A percentile compares a stretch with the other conserved stretches of the same genome.
Conservation (phyloP, 192 early-diverging fungal species). For the Podila epicladia region DNA sequence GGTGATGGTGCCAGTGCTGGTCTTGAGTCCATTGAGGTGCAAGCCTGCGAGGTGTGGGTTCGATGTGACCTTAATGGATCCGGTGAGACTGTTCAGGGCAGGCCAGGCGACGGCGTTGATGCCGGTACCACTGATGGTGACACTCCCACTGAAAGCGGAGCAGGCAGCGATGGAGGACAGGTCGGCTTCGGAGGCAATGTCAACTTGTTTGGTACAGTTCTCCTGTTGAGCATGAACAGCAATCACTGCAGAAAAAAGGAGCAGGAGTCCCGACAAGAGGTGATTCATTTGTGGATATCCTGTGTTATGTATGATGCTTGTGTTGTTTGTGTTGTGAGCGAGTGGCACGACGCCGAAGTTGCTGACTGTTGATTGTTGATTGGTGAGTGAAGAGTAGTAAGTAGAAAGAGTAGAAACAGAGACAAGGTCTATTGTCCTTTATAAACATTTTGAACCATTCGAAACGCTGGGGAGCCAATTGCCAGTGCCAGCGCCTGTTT, state of each 20-base stretch:
- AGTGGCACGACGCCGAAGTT: background rate
- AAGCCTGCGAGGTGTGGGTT: constrained; percentile 25
- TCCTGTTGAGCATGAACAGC: background rate
- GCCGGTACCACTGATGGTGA: constrained; percentile 8
- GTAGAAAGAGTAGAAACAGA: background rate
- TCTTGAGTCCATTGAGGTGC: constrained; percentile 21
- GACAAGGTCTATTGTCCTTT: background rate
- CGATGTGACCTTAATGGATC: constrained; percentile 26
- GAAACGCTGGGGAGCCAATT: background rate
- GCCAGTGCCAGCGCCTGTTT: background rate
- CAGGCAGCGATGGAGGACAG: constrained; percentile 13
- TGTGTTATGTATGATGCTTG: no score
- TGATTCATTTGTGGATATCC: background rate
- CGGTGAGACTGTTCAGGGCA: constrained; percentile 23
- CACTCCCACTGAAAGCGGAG: constrained; percentile 24
- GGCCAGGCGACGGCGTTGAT: constrained; percentile 23
- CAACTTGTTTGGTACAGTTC: constrained; percentile 11
- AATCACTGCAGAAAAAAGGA: background rate
- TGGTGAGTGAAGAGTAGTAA: background rate
- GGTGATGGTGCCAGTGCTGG: constrained; percentile 50
- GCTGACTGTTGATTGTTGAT: background rate
- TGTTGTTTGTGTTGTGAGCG: background rate
- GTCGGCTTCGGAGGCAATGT: constrained; percentile 17
- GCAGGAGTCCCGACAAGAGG: background rate
- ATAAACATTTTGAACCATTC: background rate